Evolutionary conservation across 176 grass and related monocot genomes (phyloP), one percentile per base, ranked within the genome.

Genomic region (Oryza meridionalis): DNA sequence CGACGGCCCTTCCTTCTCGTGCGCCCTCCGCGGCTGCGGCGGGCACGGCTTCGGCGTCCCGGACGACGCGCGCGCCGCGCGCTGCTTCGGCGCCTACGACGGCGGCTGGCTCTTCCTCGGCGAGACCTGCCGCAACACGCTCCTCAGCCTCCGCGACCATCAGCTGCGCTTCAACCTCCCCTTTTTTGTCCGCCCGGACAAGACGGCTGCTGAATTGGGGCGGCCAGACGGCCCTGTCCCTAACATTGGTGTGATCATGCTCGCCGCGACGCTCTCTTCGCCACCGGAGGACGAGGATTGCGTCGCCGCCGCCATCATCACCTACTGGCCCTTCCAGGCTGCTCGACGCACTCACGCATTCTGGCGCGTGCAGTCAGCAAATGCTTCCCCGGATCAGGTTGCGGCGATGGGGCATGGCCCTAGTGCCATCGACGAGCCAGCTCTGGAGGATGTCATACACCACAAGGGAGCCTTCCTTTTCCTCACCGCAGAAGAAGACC

Each of bases 11-110:
- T 22, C 8, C 24, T 24, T 31, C 61, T 79, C 44, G 59, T 79
- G 24, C 77, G 6, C 10, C 59, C 40, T 79, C 40, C 15, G 35
- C 55, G 55, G 55, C 33, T 11, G 35, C 55, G 9, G 11, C 6
- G 4, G 3, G 11, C 26, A 67, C 65, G 26, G 11, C 65, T 33
- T 67, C 27, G 12, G 11, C 65, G 11, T 58, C 51, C 51, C 51
- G 2, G 51, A 1, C 63, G 25, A 5, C 1, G n/a, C 64, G 1
- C 15, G 31, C 11, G 2, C 2, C 0, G 32, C 33, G 19, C 33
- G 75, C 51, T 21, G 40, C 75, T 77, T 77, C 75, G 75, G 55
- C 74, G 55, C 31, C 0, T 76, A 61, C 51, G 74, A 61, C 31
- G 75, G 21, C 21, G 21, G 2, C 12, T 63, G 33, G 33, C 1